A percentile compares a stretch with the other conserved stretches of the same genome.
These are phyloP conservation scores for Manihot esculenta DNA, from an alignment of 441 rosid genomes.

Conservation along the genomic window DNA sequence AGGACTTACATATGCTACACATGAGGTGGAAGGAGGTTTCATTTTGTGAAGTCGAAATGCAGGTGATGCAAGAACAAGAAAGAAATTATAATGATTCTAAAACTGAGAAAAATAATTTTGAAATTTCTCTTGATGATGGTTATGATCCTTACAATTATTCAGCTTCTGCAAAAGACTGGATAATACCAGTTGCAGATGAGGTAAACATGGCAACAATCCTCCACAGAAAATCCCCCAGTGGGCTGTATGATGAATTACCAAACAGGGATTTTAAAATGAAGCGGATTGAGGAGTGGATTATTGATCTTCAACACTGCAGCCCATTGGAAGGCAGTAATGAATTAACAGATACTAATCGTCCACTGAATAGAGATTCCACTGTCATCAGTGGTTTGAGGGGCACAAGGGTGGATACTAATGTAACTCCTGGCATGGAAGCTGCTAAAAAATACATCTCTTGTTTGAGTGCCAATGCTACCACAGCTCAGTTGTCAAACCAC, in stretches of 20 bases:
- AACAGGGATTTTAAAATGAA: slow-evolving; percentile 63
- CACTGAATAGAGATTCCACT: slow-evolving; percentile 33
- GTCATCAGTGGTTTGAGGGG: slow-evolving; percentile 32
- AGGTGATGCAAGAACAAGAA: slow-evolving; percentile 34
- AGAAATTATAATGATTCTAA: slow-evolving; percentile 29
- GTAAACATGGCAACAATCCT: slow-evolving; percentile 30
- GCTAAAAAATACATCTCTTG: slow-evolving; percentile 73
- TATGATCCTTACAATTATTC: slow-evolving; percentile 54
- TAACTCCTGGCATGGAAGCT: slow-evolving; percentile 67
- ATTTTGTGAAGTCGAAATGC: slow-evolving; percentile 35
- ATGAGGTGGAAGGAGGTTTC: slow-evolving; percentile 38
- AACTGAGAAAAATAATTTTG: slow-evolving; percentile 36
- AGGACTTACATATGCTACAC: slow-evolving; percentile 48
- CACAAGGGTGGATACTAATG: slow-evolving; percentile 48
- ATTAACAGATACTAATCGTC: slow-evolving; percentile 30
- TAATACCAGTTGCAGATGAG: slow-evolving; percentile 60
- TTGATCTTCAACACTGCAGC: slow-evolving; percentile 61
- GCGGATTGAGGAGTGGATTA: slow-evolving; percentile 86
- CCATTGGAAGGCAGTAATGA: slow-evolving; percentile 51
- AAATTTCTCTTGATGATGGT: slow-evolving; percentile 40
- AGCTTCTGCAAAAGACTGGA: slow-evolving; percentile 66
- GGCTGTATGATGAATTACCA: slow-evolving; percentile 42
- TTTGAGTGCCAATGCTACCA: slow-evolving; percentile 58
- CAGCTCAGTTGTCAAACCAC: slow-evolving; percentile 73
- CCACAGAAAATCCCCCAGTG: slow-evolving; percentile 47